phyloP scores from a whole-genome alignment of 2,329 filamentous ascomycete genomes.

The Lasiodiplodia gonubiensis region DNA sequence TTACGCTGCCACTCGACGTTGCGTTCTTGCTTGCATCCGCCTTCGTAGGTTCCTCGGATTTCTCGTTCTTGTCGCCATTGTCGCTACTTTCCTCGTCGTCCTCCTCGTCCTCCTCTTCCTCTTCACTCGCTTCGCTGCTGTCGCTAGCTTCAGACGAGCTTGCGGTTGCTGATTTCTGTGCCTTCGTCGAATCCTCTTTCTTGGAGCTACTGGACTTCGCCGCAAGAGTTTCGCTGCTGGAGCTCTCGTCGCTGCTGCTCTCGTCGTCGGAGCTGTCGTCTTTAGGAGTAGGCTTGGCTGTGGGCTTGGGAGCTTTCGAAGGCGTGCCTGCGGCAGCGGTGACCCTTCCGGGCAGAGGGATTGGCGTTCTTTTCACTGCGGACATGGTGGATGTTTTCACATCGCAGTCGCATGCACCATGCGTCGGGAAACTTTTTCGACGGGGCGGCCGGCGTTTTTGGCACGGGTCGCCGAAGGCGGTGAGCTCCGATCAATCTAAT shows the following conservation, averaged over 20 bases:
- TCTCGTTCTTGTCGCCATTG: conserved; percentile 6
- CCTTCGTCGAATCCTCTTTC: conserved; percentile 34
- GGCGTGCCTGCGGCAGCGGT: conserved; percentile 29
- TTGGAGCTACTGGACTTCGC: conserved; percentile 35
- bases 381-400: conserved; percentile 39
- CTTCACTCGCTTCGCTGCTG: conserved; percentile 14
- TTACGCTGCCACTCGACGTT: conserved; percentile 2
- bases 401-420: conserved; percentile 25
- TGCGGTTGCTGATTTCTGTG: conserved; percentile 32
- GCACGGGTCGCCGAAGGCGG: conserved; percentile 21
- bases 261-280: conserved; percentile 40
- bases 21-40: background rate
- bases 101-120: conserved; percentile 12
- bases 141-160: conserved; percentile 28
- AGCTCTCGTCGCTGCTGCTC: conserved; percentile 39
- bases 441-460: conserved; percentile 12
- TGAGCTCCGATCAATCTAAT: conserved; percentile 17
- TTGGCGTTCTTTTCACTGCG: conserved; percentile 42
- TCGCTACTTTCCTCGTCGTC: conserved; percentile 25
- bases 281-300: conserved; percentile 32
- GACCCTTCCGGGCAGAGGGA: conserved; percentile 40
- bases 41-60: conserved; percentile 16
- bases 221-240: conserved; percentile 43
- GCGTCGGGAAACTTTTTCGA: conserved; percentile 27
- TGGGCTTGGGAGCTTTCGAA: conserved; percentile 36